Evolutionary conservation across 106 monocot species (phyloP).

Genomic region (Vanilla planifolia): DNA sequence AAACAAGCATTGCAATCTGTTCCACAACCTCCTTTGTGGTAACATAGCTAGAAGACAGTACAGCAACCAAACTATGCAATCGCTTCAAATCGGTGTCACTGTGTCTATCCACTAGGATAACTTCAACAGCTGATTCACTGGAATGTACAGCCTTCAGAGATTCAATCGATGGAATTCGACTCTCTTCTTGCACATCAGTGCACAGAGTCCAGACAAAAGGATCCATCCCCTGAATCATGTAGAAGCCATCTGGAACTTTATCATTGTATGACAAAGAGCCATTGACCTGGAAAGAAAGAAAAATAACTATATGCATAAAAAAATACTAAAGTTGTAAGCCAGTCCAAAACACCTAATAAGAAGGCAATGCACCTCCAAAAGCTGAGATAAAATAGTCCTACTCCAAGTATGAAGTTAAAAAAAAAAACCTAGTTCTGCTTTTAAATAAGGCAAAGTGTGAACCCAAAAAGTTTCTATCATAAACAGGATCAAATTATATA

Average conservation of each 20-base stretch:
- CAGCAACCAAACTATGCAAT: slow-evolving; percentile 37
- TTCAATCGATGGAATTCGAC: slow-evolving; percentile 74
- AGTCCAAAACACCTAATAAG: not conserved
- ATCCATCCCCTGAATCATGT: slow-evolving; percentile 92
- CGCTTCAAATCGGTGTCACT: slow-evolving; percentile 57
- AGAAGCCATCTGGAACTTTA: slow-evolving; percentile 89
- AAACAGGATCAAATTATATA: no score
- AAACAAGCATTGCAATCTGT: slow-evolving; percentile 85
- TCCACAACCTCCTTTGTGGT: slow-evolving; percentile 60
- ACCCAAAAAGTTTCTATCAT: no score
- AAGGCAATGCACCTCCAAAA: no score
- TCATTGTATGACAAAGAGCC: slow-evolving; percentile 79
- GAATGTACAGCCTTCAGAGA: slow-evolving; percentile 50
- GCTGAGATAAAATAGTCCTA: no score
- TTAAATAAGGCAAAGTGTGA: no score
- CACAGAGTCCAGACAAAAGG: slow-evolving; percentile 93
- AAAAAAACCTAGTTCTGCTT: no score
- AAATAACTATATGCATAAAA: not conserved
- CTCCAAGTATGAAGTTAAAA: no score
- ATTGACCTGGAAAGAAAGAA: slow-evolving; percentile 53
- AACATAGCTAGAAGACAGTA: slow-evolving; percentile 45
- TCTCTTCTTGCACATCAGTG: slow-evolving; percentile 69
- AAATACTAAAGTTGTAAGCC: slow-evolving; percentile 2
- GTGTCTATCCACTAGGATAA: slow-evolving; percentile 60
- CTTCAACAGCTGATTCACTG: slow-evolving; percentile 67